A percentile compares a stretch with the other conserved stretches of the same genome.
Evolutionary conservation across 371 early-diverging fungal species (phyloP).

Genomic region (Mucor plumbeus): DNA sequence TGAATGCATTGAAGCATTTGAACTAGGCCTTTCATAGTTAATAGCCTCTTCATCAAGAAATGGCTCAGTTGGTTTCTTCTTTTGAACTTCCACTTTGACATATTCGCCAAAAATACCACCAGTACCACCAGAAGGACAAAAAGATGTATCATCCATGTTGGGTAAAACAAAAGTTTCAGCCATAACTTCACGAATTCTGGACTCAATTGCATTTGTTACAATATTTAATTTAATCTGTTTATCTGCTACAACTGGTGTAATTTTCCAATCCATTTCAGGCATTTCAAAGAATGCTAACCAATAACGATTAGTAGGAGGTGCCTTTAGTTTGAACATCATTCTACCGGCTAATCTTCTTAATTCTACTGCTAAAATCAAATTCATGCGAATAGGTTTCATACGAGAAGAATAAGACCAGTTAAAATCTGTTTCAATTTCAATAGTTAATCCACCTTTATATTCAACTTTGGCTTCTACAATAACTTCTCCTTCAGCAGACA

Average conservation of each 20-base stretch:
- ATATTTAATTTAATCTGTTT: slow-evolving; percentile 78
- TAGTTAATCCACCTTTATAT: slow-evolving; percentile 76
- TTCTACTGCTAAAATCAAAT: slow-evolving; percentile 77
- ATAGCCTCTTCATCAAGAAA: neutral
- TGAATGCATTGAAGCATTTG: neutral
- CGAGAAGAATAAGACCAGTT: slow-evolving; percentile 48
- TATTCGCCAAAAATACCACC: slow-evolving; percentile 67
- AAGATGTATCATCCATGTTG: slow-evolving; percentile 89
- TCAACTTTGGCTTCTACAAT: slow-evolving; percentile 75
- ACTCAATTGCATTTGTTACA: slow-evolving; percentile 84
- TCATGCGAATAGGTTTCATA: slow-evolving; percentile 72
- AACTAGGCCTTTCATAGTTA: neutral
- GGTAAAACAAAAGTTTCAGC: slow-evolving; percentile 85
- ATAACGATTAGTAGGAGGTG: slow-evolving; percentile 84
- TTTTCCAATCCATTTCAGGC: slow-evolving; percentile 78
- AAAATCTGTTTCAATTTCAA: slow-evolving; percentile 73
- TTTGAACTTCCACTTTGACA: slow-evolving; percentile 10
- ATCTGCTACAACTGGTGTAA: slow-evolving; percentile 86
- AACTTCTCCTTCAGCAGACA: slow-evolving; percentile 74
- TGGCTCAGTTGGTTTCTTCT: neutral
- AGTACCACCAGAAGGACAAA: slow-evolving; percentile 68
- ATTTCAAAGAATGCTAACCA: slow-evolving; percentile 90
- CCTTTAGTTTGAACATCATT: slow-evolving; percentile 79
- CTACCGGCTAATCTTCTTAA: slow-evolving; percentile 72
- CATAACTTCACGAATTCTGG: slow-evolving; percentile 82